phyloP scores from a whole-genome alignment of 2,329 filamentous ascomycete species.

The Apiospora sp. region DNA sequence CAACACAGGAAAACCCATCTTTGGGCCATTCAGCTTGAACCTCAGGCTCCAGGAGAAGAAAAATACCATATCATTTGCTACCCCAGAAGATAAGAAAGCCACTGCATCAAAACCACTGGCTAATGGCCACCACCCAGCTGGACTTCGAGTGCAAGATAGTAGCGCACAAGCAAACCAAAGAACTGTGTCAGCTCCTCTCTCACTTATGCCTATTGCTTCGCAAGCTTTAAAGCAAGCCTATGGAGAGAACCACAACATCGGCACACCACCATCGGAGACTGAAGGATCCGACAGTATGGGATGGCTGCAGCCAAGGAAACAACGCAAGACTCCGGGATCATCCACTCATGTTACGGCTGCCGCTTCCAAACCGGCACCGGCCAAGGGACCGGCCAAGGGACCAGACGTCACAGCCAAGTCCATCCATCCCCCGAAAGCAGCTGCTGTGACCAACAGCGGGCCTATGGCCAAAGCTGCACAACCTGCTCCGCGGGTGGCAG shows the following conservation, averaged over 20 bases:
- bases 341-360: neutral
- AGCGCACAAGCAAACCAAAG: neutral
- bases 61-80: neutral
- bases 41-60: neutral
- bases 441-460: neutral
- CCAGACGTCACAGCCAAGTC: neutral
- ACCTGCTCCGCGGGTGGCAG: neutral
- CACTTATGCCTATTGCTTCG: neutral
- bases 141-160: neutral
- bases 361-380: neutral
- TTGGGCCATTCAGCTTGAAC: neutral
- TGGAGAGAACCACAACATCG: neutral
- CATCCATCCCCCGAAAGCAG: neutral
- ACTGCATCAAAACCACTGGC: neutral
- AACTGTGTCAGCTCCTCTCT: neutral
- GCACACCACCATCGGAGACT: neutral
- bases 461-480: neutral
- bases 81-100: neutral
- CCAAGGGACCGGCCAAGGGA: neutral
- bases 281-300: neutral
- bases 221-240: neutral
- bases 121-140: neutral
- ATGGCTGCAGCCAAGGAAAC: neutral
- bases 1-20: neutral
- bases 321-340: neutral